Conservation (phyloP, 176 grass and related monocot species). For the barley (Hordeum vulgare) region MorexV3_pseudomolecules_assembly NC_058519.1:662014493-662014992, state of each 20-base stretch:
- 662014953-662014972: not conserved
- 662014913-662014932: not conserved
- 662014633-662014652: not conserved
- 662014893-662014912: not conserved
- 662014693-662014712: constrained; percentile 9
- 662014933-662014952: not conserved
- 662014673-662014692: constrained; percentile 12
- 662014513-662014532: constrained; percentile 28
- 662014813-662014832: not conserved
- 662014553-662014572: not conserved
- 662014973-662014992: no score
- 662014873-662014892: fast-evolving
- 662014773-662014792: no score
- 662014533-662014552: not conserved
- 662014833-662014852: not conserved
- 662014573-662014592: constrained; percentile 5
- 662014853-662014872: not conserved
- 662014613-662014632: not conserved
- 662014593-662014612: not conserved
- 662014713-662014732: not conserved
- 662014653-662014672: constrained; percentile 8
- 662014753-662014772: not conserved
- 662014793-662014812: not conserved
- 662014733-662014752: not conserved
- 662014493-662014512: constrained; percentile 35